These are phyloP conservation scores for Penicillium sp. DNA, from an alignment of 2,329 filamentous ascomycete species.

Conservation along the genomic window DNA sequence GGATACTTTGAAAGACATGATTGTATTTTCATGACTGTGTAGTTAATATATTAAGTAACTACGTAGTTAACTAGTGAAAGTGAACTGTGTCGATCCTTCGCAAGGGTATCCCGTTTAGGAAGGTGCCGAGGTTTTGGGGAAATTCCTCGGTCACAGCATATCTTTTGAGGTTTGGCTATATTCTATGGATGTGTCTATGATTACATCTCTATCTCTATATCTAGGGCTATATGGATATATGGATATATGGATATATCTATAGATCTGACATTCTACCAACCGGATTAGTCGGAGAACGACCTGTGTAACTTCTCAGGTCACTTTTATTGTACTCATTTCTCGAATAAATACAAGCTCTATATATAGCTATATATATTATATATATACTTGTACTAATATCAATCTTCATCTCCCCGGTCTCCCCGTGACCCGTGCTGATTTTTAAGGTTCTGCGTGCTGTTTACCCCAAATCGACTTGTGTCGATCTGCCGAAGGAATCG, in stretches of 20 bases:
- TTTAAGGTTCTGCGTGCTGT: neutral
- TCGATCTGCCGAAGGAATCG: neutral
- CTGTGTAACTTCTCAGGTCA: neutral
- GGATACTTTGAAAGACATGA: constrained; percentile 21
- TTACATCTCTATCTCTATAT: neutral
- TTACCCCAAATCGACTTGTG: neutral
- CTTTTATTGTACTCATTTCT: neutral
- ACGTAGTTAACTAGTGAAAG: neutral
- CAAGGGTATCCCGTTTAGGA: constrained; percentile 19
- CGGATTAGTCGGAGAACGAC: neutral
- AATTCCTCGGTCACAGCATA: neutral
- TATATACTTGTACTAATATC: neutral
- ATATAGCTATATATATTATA: neutral
- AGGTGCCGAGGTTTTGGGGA: neutral
- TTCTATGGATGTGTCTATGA: too few relatives aligned
- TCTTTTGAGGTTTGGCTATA: neutral
- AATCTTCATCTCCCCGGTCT: neutral
- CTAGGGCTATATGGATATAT: neutral
- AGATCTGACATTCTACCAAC: neutral
- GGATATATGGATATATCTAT: neutral
- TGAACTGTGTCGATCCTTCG: constrained; percentile 7
- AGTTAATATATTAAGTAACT: too few relatives aligned
- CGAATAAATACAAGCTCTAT: neutral
- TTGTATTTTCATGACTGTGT: neutral
- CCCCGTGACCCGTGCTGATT: neutral